Evolutionary conservation across 371 early-diverging fungal species (phyloP).

Genomic region (Actinomucor elegans): DNA sequence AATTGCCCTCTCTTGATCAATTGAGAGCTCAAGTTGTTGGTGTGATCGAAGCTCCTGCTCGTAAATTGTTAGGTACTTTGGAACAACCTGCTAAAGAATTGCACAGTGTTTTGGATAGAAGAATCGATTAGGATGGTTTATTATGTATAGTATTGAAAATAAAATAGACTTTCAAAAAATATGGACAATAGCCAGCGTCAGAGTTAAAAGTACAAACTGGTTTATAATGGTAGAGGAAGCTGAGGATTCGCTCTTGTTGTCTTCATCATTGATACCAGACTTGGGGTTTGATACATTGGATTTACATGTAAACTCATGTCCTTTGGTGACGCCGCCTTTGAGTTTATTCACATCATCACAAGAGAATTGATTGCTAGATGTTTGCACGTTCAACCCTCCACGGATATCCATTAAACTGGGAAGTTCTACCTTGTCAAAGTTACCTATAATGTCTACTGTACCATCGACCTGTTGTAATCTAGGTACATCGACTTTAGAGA

Average conservation of each 20-base stretch:
- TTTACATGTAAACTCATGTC: constrained; percentile 41
- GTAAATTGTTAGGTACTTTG: constrained; percentile 53
- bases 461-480: constrained; percentile 51
- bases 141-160: no score
- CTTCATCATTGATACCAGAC: constrained; percentile 18
- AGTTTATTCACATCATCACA: constrained; percentile 38
- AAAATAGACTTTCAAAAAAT: no score
- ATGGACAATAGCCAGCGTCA: no score
- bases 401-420: constrained; percentile 42
- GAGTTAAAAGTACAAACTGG: no score
- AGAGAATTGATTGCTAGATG: constrained; percentile 32
- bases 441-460: constrained; percentile 49
- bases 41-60: constrained; percentile 58
- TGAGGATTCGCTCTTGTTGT: not conserved
- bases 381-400: constrained; percentile 46
- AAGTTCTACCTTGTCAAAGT: constrained; percentile 41
- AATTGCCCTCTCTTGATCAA: constrained; percentile 57
- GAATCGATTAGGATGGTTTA: constrained; percentile 17
- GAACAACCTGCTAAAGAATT: constrained; percentile 47
- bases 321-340: constrained; percentile 41
- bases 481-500: constrained; percentile 32
- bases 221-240: not conserved
- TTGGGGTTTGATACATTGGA: constrained; percentile 34
- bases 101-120: constrained; percentile 48
- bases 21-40: constrained; percentile 58